Evolutionary conservation across 768 basidiomycete genomes (phyloP), one percentile per base, ranked within the genome.

Genomic region (Tylopilus rubrobrunneus): DNA sequence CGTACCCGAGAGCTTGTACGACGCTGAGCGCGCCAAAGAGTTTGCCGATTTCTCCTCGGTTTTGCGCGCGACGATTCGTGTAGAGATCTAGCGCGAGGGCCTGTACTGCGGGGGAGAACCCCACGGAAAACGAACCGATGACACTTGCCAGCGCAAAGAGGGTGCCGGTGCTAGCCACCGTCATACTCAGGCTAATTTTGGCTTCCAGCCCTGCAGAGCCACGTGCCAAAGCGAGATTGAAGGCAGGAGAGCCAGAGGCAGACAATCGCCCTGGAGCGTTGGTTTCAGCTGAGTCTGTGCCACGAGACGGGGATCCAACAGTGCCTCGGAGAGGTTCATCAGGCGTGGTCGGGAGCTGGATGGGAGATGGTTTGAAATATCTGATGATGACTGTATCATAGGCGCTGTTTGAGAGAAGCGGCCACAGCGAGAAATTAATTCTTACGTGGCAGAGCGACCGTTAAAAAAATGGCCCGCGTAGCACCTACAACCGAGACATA

Each of bases 11-110:
- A 6, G 87, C 83, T 56, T 87, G 82, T 4, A 92, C 59, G 28
- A 94, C 87, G 52, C 85, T 84, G 53, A 94, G 59, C 4, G 84
- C 91, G 12, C 91, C 93, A 62, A 93, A 94, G 17, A 97, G 74
- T 60, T 74, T 77, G 3, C 92, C 93, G 12, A 77, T 73, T 62
- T 92, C 87, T 14, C 74, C 75, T 0, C 59, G 60, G 36, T 63
- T 62, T 40, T 53, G 47, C 3, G 83, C 80, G 2, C 79, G 79
- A 19, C 74, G 72, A n/a, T 69, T 70, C 28, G 71, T 71, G 56
- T 85, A 89, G 43, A 89, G 64, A 23, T 86, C 80, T 41, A 95
- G 71, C 4, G 90, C 84, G 34, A 92, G 77, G 21, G 86, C 86
- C 52, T 89, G 85, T 8, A 79, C 55, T 1, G 88, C 83, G 9